A percentile compares a stretch with the other conserved stretches of the same genome.
Evolutionary conservation across 2,329 filamentous ascomycete species (phyloP).

Genomic region (Colletotrichum cuscutae): DNA sequence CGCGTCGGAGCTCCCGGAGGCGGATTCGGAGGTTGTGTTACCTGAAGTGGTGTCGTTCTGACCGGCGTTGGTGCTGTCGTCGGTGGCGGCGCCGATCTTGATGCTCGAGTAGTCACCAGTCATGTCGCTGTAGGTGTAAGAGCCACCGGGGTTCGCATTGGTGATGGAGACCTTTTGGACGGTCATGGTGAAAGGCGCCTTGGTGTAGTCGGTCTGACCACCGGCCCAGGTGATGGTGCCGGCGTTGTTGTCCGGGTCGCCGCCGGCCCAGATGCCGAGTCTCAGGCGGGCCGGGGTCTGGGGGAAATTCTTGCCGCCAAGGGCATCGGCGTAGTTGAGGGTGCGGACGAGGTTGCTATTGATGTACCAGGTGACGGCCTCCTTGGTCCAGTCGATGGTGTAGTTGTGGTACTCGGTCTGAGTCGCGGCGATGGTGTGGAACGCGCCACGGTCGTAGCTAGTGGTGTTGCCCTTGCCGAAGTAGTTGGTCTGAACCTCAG

Average conservation of each 20-base stretch:
- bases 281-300: slow-evolving; percentile 67
- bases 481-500: slow-evolving; percentile 86
- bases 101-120: slow-evolving; percentile 41
- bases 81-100: slow-evolving; percentile 25
- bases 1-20: neutral
- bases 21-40: neutral
- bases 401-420: slow-evolving; percentile 60
- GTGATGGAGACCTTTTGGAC: slow-evolving; percentile 58
- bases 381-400: slow-evolving; percentile 65
- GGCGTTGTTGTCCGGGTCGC: slow-evolving; percentile 49
- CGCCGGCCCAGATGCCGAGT: slow-evolving; percentile 56
- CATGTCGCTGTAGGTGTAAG: slow-evolving; percentile 45
- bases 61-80: slow-evolving; percentile 27
- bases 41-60: slow-evolving; percentile 29
- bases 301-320: slow-evolving; percentile 63
- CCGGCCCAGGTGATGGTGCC: slow-evolving; percentile 64
- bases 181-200: slow-evolving; percentile 67
- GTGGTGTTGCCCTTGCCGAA: slow-evolving; percentile 78
- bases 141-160: slow-evolving; percentile 46
- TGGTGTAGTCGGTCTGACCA: slow-evolving; percentile 50
- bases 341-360: slow-evolving; percentile 65
- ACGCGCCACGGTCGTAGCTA: slow-evolving; percentile 70
- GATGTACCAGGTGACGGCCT: slow-evolving; percentile 63
- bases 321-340: slow-evolving; percentile 56
- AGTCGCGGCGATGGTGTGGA: slow-evolving; percentile 59